Base-by-base conservation (phyloP, 768 basidiomycete genomes). In the Hemileccinum rubropunctum region DNA sequence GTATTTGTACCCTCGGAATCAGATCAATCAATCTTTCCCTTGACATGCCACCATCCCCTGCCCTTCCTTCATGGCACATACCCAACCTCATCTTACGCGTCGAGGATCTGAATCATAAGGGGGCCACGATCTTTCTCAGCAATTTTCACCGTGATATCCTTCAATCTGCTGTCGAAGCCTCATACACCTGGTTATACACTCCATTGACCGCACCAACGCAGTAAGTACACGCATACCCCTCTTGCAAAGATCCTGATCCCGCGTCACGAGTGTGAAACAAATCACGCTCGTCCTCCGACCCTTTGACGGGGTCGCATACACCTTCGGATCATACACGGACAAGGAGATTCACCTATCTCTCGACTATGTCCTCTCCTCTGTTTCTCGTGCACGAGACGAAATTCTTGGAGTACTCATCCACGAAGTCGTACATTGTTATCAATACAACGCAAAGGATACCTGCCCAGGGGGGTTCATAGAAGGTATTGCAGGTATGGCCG, bases 361-460 rank as follows among this genome's bases (percentile, higher is more conserved):
- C 20, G 74, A 83, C 42, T 80, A 90, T 66, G 75, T 91, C 65
- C 68, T 68, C 44, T 70, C 73, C 45, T 68, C 65, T 30, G 60
- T 61, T 13, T 47, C 69, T 50, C 70, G 74, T 35, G 73, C 79
- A 47, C 60, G 68, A 26, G 75, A 84, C 41, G 88, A 91, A 68
- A 83, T 90, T 42, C 55, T 70, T 36, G 89, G 88, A 4, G 86
- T 90, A 3, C 71, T 91, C 3, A 71, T 77, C 32, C 88, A 88
- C 62, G 87, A 91, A 67, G 76, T 86, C 61, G 88, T 88, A 6
- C 89, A 91, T 55, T 90, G 85, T 60, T 91, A 76, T 62, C 89
- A 91, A 60, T 79, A 82, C 66, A 76, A 87, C 57, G 86, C 76
- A 1, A 60, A 70, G 20, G 82, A 73, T 21, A 78, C 76, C 37